Percentiles rank a stretch among this genome's conserved stretches.
These are phyloP conservation scores for Xylaria cubensis DNA, from an alignment of 495 filamentous ascomycete genomes.

Conservation along the genomic window DNA sequence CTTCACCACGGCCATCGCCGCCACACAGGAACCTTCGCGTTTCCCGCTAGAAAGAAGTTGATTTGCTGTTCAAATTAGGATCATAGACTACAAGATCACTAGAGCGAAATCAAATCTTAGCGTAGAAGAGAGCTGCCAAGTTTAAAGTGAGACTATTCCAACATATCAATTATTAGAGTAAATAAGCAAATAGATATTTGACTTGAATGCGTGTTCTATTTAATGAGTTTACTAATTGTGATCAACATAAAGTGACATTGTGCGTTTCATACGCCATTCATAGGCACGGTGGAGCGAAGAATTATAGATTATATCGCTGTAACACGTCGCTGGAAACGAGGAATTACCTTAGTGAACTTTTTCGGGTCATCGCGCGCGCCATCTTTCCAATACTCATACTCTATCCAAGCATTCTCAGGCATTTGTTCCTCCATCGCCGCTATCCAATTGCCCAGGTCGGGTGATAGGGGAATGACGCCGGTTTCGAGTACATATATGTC, in stretches of 20 bases:
- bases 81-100: not conserved
- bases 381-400: conserved; percentile 72
- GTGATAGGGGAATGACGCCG: conserved; percentile 53
- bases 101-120: not conserved
- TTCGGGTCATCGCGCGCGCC: conserved; percentile 63
- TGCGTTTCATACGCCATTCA: not conserved
- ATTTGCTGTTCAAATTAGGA: too few species aligned
- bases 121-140: not conserved
- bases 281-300: not conserved
- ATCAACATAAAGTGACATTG: not conserved
- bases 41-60: not conserved
- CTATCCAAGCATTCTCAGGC: conserved; percentile 72
- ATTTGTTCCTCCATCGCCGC: conserved; percentile 70
- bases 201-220: not conserved
- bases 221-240: not conserved
- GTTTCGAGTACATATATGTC: conserved; percentile 63
- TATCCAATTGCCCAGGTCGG: conserved; percentile 51
- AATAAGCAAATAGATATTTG: not conserved
- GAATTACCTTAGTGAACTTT: conserved; percentile 60
- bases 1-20: not conserved
- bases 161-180: not conserved
- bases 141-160: not conserved
- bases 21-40: not conserved
- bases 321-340: conserved; percentile 59
- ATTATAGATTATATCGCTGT: conserved; percentile 41